A percentile compares a stretch with the other conserved stretches of the same genome.
Conservation (phyloP, 192 early-diverging fungal species). For the Coemansia reversa region DNA sequence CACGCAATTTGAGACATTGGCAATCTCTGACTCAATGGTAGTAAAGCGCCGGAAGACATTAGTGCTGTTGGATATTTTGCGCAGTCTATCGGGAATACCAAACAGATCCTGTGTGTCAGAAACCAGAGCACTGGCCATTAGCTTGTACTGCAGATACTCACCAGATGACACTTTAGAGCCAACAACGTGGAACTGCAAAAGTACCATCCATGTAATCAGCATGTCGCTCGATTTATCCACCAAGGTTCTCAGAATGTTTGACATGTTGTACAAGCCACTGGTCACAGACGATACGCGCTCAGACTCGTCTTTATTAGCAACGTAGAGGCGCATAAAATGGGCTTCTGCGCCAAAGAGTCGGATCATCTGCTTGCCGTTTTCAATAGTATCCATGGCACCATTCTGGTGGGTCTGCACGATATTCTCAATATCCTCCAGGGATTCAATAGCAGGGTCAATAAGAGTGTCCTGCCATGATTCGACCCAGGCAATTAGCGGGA, state of each 20-base stretch:
- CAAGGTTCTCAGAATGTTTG: conserved; percentile 48
- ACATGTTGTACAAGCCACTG: conserved; percentile 61
- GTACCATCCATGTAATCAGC: conserved; percentile 18
- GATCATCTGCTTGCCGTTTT: conserved; percentile 65
- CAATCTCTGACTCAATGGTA: conserved; percentile 44
- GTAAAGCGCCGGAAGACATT: conserved; percentile 33
- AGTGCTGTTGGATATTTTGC: conserved; percentile 15
- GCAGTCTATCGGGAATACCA: conserved; percentile 13
- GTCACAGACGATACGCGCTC: conserved; percentile 56
- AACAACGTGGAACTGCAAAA: conserved; percentile 27
- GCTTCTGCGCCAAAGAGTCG: conserved; percentile 59
- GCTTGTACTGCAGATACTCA: conserved; percentile 20
- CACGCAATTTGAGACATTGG: conserved; percentile 29
- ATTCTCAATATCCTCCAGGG: conserved; percentile 3
- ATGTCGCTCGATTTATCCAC: conserved; percentile 54
- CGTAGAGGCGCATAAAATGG: conserved; percentile 56
- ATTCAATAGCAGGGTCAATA: conserved; percentile 4
- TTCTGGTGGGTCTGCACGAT: not conserved
- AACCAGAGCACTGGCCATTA: conserved; percentile 14
- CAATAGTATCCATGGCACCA: conserved; percentile 9
- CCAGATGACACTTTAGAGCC: conserved; percentile 26
- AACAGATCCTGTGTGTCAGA: conserved; percentile 11
- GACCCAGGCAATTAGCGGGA: conserved; percentile 20
- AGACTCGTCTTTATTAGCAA: conserved; percentile 58
- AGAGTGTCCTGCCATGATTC: not conserved